These are phyloP conservation scores for Corinectria fuckeliana DNA, from an alignment of 2,329 filamentous ascomycete genomes.

Conservation along the genomic window DNA sequence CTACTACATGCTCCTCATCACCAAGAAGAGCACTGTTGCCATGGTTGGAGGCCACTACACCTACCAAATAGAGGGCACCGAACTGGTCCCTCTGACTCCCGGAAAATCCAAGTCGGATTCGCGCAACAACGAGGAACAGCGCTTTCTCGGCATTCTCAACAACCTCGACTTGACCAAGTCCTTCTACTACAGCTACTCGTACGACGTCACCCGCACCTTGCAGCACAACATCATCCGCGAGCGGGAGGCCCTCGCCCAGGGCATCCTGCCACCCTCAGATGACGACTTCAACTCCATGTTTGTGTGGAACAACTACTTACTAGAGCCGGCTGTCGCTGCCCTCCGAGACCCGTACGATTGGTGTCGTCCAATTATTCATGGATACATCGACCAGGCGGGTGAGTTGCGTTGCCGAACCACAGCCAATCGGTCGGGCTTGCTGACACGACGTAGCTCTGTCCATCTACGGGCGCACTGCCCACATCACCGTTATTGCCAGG, in stretches of 20 bases:
- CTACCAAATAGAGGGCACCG: slow-evolving; percentile 93
- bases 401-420: slow-evolving; percentile 18
- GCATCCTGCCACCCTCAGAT: slow-evolving; percentile 62
- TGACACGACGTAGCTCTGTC: slow-evolving; percentile 60
- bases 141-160: slow-evolving; percentile 86
- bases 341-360: slow-evolving; percentile 89
- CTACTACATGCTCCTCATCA: slow-evolving; percentile 97
- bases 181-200: slow-evolving; percentile 99
- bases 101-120: slow-evolving; percentile 78
- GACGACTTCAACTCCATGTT: slow-evolving; percentile 92
- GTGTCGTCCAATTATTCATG: slow-evolving; percentile 95
- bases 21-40: slow-evolving; percentile 93
- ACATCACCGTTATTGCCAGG: slow-evolving; percentile 92
- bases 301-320: slow-evolving; percentile 92
- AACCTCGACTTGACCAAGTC: slow-evolving; percentile 89
- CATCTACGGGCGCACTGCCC: slow-evolving; percentile 86
- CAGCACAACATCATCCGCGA: slow-evolving; percentile 91
- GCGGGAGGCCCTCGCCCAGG: slow-evolving; percentile 72
- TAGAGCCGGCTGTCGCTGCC: slow-evolving; percentile 73
- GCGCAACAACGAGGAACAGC: slow-evolving; percentile 82
- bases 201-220: slow-evolving; percentile 90
- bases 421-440: too few relatives aligned
- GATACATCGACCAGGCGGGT: slow-evolving; percentile 89
- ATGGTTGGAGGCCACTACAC: slow-evolving; percentile 96
- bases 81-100: slow-evolving; percentile 85